Base-by-base conservation (phyloP, 1,284 basidiomycete genomes). In the Baeospora myosura region DNA sequence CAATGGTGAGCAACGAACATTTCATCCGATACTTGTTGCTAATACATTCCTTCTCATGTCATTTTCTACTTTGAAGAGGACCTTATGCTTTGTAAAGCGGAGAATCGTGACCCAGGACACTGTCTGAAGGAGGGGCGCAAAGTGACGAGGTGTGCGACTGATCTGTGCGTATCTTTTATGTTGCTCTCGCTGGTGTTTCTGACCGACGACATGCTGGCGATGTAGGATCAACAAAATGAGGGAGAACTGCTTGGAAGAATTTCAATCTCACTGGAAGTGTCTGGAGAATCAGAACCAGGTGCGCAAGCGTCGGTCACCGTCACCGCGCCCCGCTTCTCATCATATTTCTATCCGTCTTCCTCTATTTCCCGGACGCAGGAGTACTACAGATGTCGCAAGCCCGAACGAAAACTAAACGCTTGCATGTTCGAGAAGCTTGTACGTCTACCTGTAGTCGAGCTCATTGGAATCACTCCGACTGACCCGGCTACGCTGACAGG, bases 11-110 rank as follows among this genome's bases (percentile, higher is more conserved):
- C 32, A 11, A 33, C 12, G 11, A 18, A 17, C 7, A 33, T 33
- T n/a, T 30, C 24, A 14, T 30, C 6, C 24, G 3, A 1, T 72
- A 43, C 23, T 37, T 5, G 22, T 33, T 36, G 26, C 25, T 31
- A 18, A 34, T 12, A 24, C 35, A 21, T 33, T n/a, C 25, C 39
- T 20, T 26, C 45, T 46, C 20, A 30, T 7, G 39, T 49, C 20
- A 33, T 30, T 23, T 45, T 41, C 42, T 45, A 43, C 30, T 37
- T 26, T 42, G 33, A 59, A 96, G 93, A 97, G 78, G 95, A 99
- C 71, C 98, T 98, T 59, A 97, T 99, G 92, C 85, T 98, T 44
- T 98, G 96, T 79, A 98, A 98, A 72, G 72, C 78, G 37, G 93
- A 98, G 71, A 85, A 78, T 60, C 74, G 71, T 43, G 84, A 97